phyloP scores from a whole-genome alignment of 2,329 filamentous ascomycete genomes.

The Trichoderma pleuroti region DNA sequence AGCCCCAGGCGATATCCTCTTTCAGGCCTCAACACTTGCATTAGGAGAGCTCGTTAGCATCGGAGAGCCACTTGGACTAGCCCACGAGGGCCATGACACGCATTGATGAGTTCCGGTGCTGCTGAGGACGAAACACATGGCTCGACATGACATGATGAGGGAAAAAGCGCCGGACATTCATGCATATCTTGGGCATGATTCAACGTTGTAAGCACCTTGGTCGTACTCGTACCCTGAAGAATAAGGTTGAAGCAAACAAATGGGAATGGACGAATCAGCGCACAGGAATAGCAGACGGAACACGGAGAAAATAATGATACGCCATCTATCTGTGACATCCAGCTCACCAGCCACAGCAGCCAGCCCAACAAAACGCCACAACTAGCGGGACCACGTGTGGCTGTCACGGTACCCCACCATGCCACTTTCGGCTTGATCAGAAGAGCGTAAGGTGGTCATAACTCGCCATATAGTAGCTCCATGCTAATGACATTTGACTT shows the following conservation, averaged over 20 bases:
- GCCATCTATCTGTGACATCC: not conserved
- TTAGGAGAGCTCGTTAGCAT: not conserved
- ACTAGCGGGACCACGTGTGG: constrained; percentile 9
- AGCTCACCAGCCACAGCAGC: constrained; percentile 6
- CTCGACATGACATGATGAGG: not conserved
- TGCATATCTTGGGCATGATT: constrained; percentile 12
- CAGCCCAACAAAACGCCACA: not conserved
- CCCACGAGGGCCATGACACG: not conserved
- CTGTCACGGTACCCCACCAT: constrained; percentile 9
- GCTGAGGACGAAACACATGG: not conserved
- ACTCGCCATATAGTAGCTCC: constrained; percentile 3
- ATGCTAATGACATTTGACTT: not conserved
- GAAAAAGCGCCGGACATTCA: constrained; percentile 13
- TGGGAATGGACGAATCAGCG: constrained; percentile 1
- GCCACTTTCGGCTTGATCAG: constrained; percentile 18
- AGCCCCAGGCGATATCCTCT: not conserved
- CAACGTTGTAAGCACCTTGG: not conserved
- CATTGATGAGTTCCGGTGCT: not conserved
- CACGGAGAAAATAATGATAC: constrained; percentile 15
- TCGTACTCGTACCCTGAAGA: not conserved
- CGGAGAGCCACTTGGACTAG: not conserved
- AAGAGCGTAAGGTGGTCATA: constrained; percentile 20
- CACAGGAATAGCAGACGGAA: not conserved
- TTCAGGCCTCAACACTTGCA: constrained; percentile 15
- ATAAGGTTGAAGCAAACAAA: not conserved